Conservation (phyloP, 2,329 filamentous ascomycete genomes). For the Fusarium mangiferae region DNA sequence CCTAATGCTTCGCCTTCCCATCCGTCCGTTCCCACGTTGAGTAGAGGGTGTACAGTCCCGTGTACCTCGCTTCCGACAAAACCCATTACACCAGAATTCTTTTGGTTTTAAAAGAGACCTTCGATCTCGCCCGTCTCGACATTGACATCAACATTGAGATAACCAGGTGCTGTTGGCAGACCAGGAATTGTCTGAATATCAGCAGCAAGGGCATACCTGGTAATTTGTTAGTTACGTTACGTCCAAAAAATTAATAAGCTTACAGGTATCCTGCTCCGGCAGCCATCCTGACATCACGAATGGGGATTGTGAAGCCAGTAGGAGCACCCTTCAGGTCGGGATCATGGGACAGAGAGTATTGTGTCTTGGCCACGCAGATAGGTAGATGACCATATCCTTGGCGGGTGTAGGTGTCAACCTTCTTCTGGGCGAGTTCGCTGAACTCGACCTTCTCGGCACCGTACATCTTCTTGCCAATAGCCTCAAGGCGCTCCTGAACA, state of each 20-base stretch:
- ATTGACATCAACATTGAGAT: slow-evolving; percentile 91
- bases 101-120: slow-evolving; percentile 78
- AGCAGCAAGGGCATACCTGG: slow-evolving; percentile 88
- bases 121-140: slow-evolving; percentile 85
- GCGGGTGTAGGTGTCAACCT: slow-evolving; percentile 92
- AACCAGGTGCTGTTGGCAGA: slow-evolving; percentile 92
- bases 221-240: slow-evolving; percentile 49
- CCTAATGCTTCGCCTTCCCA: slow-evolving; percentile 39
- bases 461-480: slow-evolving; percentile 93
- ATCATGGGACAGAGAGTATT: slow-evolving; percentile 96
- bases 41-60: slow-evolving; percentile 38
- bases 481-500: slow-evolving; percentile 89
- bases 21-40: slow-evolving; percentile 44
- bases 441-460: slow-evolving; percentile 91
- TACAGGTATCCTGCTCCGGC: slow-evolving; percentile 92
- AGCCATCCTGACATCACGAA: slow-evolving; percentile 92
- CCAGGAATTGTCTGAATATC: slow-evolving; percentile 99
- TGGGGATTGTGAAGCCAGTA: slow-evolving; percentile 92
- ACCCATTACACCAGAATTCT: slow-evolving; percentile 2
- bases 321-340: slow-evolving; percentile 94
- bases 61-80: slow-evolving; percentile 1
- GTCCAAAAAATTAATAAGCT: slow-evolving; percentile 51
- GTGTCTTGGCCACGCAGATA: slow-evolving; percentile 97
- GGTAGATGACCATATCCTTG: slow-evolving; percentile 94
- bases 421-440: slow-evolving; percentile 92